Conservation (phyloP, 140 eudicot species). For the Flaveria floridana region DNA sequence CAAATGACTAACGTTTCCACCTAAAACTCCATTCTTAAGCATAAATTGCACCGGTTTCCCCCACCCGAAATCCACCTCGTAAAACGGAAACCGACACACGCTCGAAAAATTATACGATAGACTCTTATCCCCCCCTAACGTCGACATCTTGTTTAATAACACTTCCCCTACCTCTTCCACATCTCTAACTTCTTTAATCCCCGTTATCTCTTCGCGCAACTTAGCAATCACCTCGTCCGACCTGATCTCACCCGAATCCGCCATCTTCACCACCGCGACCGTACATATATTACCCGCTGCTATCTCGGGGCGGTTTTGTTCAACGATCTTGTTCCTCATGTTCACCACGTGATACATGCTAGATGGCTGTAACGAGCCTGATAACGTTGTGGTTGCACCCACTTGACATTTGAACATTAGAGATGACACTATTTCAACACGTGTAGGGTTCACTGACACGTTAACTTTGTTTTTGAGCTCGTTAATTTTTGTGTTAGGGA, state of each 20-base stretch:
- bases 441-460: neutral
- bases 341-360: neutral
- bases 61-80: constrained; percentile 27
- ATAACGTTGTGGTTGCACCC: neutral
- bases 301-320: neutral
- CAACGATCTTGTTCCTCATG: constrained; percentile 2
- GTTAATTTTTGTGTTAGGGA: constrained; percentile 7
- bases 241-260: neutral
- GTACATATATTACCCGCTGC: neutral
- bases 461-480: constrained; percentile 17
- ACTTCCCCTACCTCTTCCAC: neutral
- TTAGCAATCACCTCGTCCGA: constrained; percentile 1
- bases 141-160: neutral
- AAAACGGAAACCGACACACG: constrained; percentile 1
- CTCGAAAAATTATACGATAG: neutral
- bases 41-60: constrained; percentile 22
- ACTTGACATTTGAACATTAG: constrained; percentile 1
- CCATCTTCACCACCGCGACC: neutral
- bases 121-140: neutral
- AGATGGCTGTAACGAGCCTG: neutral
- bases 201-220: constrained; percentile 6
- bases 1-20: neutral
- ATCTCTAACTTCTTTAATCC: neutral
- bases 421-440: constrained; percentile 13
- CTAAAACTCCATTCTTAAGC: neutral